A percentile compares a stretch with the other conserved stretches of the same genome.
Evolutionary conservation across 371 early-diverging fungal genomes (phyloP).

Genomic region (Aphelidium insulamus): DNA sequence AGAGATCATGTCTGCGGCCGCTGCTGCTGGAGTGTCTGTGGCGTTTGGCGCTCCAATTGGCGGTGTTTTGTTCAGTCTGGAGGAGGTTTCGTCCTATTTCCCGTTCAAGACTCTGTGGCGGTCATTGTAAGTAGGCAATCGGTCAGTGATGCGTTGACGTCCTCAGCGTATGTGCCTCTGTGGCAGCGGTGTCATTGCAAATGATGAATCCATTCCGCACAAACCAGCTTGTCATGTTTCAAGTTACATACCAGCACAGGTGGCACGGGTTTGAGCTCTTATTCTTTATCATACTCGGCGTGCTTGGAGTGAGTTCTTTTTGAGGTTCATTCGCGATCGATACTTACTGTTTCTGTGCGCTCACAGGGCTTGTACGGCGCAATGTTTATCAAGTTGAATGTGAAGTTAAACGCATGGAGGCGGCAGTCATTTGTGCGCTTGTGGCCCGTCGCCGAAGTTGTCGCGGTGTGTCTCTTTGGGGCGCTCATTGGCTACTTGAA

Average conservation of each 20-base stretch:
- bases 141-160: slow-evolving; percentile 13
- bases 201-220: slow-evolving; percentile 68
- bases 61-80: slow-evolving; percentile 69
- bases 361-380: slow-evolving; percentile 70
- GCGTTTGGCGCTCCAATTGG: slow-evolving; percentile 88
- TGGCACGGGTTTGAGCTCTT: slow-evolving; percentile 73
- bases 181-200: slow-evolving; percentile 10
- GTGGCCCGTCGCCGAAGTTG: slow-evolving; percentile 43
- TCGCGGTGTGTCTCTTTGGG: slow-evolving; percentile 42
- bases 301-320: slow-evolving; percentile 40
- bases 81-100: slow-evolving; percentile 80
- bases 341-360: not conserved
- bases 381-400: slow-evolving; percentile 40
- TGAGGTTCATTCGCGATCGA: slow-evolving; percentile 16
- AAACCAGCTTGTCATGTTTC: slow-evolving; percentile 74
- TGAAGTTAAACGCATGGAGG: slow-evolving; percentile 27
- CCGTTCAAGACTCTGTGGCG: slow-evolving; percentile 76
- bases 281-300: slow-evolving; percentile 54
- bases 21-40: slow-evolving; percentile 76
- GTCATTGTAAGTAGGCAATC: slow-evolving; percentile 55
- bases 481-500: slow-evolving; percentile 48
- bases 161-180: slow-evolving; percentile 1
- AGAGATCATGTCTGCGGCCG: slow-evolving; percentile 65
- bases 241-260: slow-evolving; percentile 58
- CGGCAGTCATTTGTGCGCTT: slow-evolving; percentile 13